Percentiles rank a stretch among this genome's conserved stretches.
These are phyloP conservation scores for Geosiphon pyriformis DNA, from an alignment of 192 early-diverging fungal species.

Conservation along the genomic window DNA sequence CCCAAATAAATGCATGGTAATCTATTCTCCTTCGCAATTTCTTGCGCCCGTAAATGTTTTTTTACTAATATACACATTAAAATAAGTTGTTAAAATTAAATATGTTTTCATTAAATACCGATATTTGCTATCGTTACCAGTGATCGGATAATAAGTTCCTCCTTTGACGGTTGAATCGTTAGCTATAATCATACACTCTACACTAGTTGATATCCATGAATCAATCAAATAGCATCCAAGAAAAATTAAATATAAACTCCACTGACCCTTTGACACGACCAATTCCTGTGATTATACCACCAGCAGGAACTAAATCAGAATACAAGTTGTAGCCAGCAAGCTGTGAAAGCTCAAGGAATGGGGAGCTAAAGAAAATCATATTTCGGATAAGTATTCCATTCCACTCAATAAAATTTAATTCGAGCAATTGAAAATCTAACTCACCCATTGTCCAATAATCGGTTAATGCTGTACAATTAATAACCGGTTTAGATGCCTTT, in stretches of 20 bases:
- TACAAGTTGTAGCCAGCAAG: conserved; percentile 89
- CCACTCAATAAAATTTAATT: conserved; percentile 1
- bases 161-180: conserved; percentile 99
- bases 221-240: neutral
- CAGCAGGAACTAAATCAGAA: conserved; percentile 77
- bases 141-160: conserved; percentile 93
- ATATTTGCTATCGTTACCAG: conserved; percentile 43
- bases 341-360: conserved; percentile 92
- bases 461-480: conserved; percentile 55
- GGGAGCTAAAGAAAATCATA: conserved; percentile 51
- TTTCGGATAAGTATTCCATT: conserved; percentile 32
- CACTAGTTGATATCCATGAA: conserved; percentile 37
- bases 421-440: neutral
- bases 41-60: conserved; percentile 96
- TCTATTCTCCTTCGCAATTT: conserved; percentile 89
- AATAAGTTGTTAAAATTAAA: neutral
- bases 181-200: conserved; percentile 94
- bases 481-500: no score
- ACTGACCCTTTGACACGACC: conserved; percentile 81
- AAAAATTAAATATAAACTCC: neutral
- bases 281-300: conserved; percentile 94
- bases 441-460: conserved; percentile 70
- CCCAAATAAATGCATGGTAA: conserved; percentile 90
- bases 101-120: no score
- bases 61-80: conserved; percentile 59